Evolutionary conservation across 1,284 basidiomycete species (phyloP), one percentile per base, ranked within the genome.

Genomic region (Vanrija pseudolonga): DNA sequence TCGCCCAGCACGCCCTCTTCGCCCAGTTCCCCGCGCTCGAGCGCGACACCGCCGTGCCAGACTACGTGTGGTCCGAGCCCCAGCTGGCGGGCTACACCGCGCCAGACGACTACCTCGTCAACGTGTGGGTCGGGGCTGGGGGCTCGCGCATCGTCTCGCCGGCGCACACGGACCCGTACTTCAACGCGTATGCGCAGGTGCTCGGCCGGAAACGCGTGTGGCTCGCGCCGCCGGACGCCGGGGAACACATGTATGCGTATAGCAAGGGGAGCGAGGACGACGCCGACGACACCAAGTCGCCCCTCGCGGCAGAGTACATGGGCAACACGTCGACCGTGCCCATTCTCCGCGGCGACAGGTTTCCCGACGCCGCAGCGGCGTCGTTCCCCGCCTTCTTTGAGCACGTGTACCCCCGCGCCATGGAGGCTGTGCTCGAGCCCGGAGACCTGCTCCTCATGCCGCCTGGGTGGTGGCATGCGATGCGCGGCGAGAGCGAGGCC

Each of bases 91-190:
- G 69, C 2, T 94, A 93, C 68, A 59, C 63, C 6, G 83, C 87
- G 1, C 91, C 90, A 0, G 65, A 69, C 3, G 52, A 60, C 11
- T 77, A 88, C 11, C 80, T 90, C 12, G 76, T 90, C 39, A 97
- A 95, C 68, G 85, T 84, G 3, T 98, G 95, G 95, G 69, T 98
- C 1, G 95, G 95, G 0, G 89, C 89, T 0, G 79, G 69, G 3
- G 76, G 53, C 83, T 83, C 17, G 85, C 89, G 0, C 69, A 87
- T 45, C 19, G 56, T 68, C 20, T 90, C 88, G 9, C 94, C 94
- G 4, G 90, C 95, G 2, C 95, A 98, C 76, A 90, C 85, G 90
- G 95, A 98, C 71, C 93, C 93, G 0, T 96, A 86, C 76, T 91
- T 84, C 77, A 98, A 98, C 71, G 83, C 88, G 61, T 98, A 90